Evolutionary conservation across 2,329 filamentous ascomycete genomes (phyloP), one percentile per base, ranked within the genome.

Genomic region (Westerdykella ornata): DNA sequence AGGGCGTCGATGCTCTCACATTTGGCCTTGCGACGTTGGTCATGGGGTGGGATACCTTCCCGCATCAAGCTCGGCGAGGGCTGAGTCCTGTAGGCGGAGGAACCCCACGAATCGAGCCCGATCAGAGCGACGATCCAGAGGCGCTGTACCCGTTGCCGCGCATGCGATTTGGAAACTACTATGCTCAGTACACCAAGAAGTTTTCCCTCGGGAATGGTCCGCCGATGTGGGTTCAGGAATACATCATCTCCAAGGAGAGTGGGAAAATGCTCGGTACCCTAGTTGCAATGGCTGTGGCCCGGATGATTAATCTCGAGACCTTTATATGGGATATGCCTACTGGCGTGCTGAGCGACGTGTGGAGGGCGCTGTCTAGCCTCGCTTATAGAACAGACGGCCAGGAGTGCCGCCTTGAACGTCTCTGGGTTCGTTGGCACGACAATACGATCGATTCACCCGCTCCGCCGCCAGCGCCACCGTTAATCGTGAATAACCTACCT

Each of bases 271-370:
- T 92, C n/a, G 85, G 85, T 4, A 90, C 85, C 1, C 69, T 92
- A 37, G 85, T 88, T 11, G 84, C 85, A 8, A 68, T 89, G 49
- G 84, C 85, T 11, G 74, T 92, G n/a, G 80, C 82, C 33, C 82
- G 84, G 47, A 92, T 92, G 86, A 71, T 80, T 38, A 87, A 86
- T 55, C 72, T 94, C 30, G 86, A 92, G 65, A 81, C 80, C 0
- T 92, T 92, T 56, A 74, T 86, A 3, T 92, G 86, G 86, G 86
- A 94, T 57, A 90, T 92, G 86, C 86, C 86, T 1, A 92, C 86
- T 0, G 87, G 86, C 1, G 83, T 92, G 14, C 68, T 88, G 39
- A 77, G 85, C 39, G 85, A 90, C 60, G 83, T 90, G 19, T 92
- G 88, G 77, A 77, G 88, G 58, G 82, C 85, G 16, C 72, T 94